phyloP scores from a whole-genome alignment of 1,139 yeast genomes.

The Scheffersomyces cryptocercus region DNA sequence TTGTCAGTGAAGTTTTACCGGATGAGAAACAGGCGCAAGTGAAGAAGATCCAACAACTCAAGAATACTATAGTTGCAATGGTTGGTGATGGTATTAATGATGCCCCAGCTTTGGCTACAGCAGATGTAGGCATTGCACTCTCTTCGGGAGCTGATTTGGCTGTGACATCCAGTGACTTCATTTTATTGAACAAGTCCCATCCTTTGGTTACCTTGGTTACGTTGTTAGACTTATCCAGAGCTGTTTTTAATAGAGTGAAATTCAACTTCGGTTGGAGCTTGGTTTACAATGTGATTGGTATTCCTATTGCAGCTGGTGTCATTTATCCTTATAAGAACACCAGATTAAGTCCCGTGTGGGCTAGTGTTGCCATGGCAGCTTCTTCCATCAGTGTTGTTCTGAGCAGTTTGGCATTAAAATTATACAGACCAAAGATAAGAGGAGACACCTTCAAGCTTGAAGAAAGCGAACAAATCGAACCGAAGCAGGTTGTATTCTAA shows the following conservation, averaged over 20 bases:
- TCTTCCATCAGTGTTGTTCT: conserved; percentile 59
- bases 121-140: conserved; percentile 61
- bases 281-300: conserved; percentile 52
- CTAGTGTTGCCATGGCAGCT: conserved; percentile 68
- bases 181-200: conserved; percentile 44
- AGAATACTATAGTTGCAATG: conserved; percentile 51
- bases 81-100: conserved; percentile 68
- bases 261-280: conserved; percentile 60
- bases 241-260: conserved; percentile 52
- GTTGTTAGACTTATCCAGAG: conserved; percentile 40
- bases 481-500: not conserved
- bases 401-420: conserved; percentile 53
- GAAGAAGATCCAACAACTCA: conserved; percentile 47
- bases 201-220: conserved; percentile 53
- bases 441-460: conserved; percentile 7
- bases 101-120: conserved; percentile 61
- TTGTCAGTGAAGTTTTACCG: conserved; percentile 76
- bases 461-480: not conserved
- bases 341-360: conserved; percentile 62
- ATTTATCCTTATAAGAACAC: conserved; percentile 56
- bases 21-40: conserved; percentile 67
- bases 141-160: conserved; percentile 64
- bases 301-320: conserved; percentile 67
- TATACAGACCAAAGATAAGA: conserved; percentile 42
- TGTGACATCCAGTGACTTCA: conserved; percentile 58